Evolutionary conservation across 768 basidiomycete genomes (phyloP).

Genomic region (Suillus subalutaceus): DNA sequence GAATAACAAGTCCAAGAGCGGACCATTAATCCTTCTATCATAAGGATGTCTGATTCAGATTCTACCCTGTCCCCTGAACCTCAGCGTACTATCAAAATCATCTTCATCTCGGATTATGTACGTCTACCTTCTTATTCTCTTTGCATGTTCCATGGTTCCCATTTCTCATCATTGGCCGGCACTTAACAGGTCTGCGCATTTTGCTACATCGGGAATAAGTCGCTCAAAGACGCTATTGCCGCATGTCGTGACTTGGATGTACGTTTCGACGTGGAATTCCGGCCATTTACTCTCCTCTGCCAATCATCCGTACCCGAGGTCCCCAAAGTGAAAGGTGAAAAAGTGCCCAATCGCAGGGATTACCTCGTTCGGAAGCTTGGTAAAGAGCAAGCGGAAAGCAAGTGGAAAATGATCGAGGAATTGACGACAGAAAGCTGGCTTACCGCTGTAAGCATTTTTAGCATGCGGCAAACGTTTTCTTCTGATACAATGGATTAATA

Average conservation of each 20-base stretch:
- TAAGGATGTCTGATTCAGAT: conserved; percentile 25
- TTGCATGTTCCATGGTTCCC: not conserved
- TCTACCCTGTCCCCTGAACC: conserved; percentile 16
- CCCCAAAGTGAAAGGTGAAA: not conserved
- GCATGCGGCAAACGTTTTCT: not conserved
- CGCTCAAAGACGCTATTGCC: conserved; percentile 39
- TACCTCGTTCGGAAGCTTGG: conserved; percentile 31
- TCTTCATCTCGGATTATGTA: conserved; percentile 39
- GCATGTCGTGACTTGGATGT: conserved; percentile 35
- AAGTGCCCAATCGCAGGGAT: conserved; percentile 19
- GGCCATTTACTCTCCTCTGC: conserved; percentile 36
- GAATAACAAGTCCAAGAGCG: not conserved
- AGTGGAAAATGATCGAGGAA: conserved; percentile 28
- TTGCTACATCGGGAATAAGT: conserved; percentile 43
- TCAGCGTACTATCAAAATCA: conserved; percentile 30
- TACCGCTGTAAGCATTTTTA: conserved; percentile 25
- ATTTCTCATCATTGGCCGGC: not conserved
- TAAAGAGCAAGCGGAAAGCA: conserved; percentile 28
- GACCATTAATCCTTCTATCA: not conserved
- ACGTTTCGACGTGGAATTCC: conserved; percentile 39
- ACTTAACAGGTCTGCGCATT: conserved; percentile 34
- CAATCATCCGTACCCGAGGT: conserved; percentile 12
- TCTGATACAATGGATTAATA: conserved; percentile 15
- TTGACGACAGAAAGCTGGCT: conserved; percentile 33
- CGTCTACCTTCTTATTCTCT: conserved; percentile 14